These are phyloP conservation scores for Ophiostoma perfectum DNA, from an alignment of 2,329 filamentous ascomycete species.

Conservation along the genomic window DNA sequence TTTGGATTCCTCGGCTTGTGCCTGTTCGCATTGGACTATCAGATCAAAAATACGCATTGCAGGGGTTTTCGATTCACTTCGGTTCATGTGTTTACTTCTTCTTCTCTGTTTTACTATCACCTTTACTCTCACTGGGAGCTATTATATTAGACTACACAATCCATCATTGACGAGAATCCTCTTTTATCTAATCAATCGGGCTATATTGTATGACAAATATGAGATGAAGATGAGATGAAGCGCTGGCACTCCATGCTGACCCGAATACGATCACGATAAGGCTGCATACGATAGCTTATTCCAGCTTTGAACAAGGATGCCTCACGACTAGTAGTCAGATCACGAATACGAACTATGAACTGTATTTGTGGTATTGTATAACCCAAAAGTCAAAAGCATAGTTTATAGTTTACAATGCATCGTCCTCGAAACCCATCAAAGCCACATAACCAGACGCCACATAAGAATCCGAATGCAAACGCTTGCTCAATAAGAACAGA, in stretches of 20 bases:
- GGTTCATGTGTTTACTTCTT: not conserved
- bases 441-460: too few species aligned
- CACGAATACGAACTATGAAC: not conserved
- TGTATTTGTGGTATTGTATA: not conserved
- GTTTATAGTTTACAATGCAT: too few species aligned
- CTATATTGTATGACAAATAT: not conserved
- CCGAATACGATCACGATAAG: constrained; percentile 8
- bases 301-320: not conserved
- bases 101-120: not conserved
- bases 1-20: not conserved
- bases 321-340: too few species aligned
- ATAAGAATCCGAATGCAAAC: too few species aligned
- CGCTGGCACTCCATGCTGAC: not conserved
- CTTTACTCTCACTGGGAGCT: not conserved
- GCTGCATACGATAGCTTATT: not conserved
- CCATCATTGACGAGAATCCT: not conserved
- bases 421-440: too few species aligned
- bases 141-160: not conserved
- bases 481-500: too few species aligned
- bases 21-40: not conserved
- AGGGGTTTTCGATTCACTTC: not conserved
- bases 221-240: not conserved
- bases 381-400: too few species aligned
- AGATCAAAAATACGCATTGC: not conserved
- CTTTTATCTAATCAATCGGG: not conserved